phyloP scores from a whole-genome alignment of 805 yeast genomes.

The Candida andamanensis region DNA sequence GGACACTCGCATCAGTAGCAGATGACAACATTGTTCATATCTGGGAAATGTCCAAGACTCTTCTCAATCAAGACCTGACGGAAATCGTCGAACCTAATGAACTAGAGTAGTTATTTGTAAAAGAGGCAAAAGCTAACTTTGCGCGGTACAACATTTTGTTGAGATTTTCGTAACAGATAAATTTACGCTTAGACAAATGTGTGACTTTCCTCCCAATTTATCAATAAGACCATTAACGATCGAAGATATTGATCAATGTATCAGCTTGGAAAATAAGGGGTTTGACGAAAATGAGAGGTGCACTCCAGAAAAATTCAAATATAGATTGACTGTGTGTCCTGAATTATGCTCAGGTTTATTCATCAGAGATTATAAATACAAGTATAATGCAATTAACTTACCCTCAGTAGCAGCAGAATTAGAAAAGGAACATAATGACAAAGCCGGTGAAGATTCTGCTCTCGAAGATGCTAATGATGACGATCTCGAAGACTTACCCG shows the following conservation, averaged over 20 bases:
- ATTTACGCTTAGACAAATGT: constrained; percentile 19
- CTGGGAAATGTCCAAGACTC: constrained; percentile 44
- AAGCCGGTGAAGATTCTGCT: constrained; percentile 13
- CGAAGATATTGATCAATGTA: constrained; percentile 63
- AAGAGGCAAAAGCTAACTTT: not conserved
- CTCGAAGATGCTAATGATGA: constrained; percentile 17
- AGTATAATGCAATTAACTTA: constrained; percentile 37
- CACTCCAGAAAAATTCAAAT: constrained; percentile 52
- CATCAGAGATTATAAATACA: constrained; percentile 56
- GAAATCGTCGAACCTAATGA: constrained; percentile 12
- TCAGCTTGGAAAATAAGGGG: constrained; percentile 58
- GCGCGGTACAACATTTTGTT: too few species aligned
- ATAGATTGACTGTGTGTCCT: constrained; percentile 78
- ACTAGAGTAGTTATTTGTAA: constrained; percentile 6
- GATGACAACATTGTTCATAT: constrained; percentile 58
- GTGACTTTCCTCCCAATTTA: constrained; percentile 43
- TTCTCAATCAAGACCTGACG: constrained; percentile 15
- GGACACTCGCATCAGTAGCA: constrained; percentile 66
- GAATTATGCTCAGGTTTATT: constrained; percentile 88
- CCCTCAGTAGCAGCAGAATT: constrained; percentile 35
- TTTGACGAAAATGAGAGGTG: constrained; percentile 67
- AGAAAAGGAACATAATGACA: constrained; percentile 20
- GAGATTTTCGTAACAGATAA: too few species aligned
- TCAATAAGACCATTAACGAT: constrained; percentile 70
- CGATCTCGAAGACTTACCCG: constrained; percentile 37